These are phyloP conservation scores for Phaeosphaeria sp. DNA, from an alignment of 2,329 filamentous ascomycete species.

Conservation along the genomic window DNA sequence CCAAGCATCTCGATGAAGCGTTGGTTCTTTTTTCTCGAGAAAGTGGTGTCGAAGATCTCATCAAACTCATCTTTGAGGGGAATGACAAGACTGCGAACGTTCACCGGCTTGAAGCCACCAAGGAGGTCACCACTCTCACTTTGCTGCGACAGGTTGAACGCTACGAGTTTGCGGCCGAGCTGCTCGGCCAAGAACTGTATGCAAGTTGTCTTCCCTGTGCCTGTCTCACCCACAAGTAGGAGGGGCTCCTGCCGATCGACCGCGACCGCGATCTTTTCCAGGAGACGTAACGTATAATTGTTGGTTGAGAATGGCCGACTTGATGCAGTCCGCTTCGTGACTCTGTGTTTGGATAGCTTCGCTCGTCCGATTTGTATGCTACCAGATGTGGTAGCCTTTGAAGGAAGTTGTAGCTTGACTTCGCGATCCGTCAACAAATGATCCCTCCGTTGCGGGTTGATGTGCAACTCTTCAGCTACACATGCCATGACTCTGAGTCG, in stretches of 20 bases:
- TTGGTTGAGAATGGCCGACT: slow-evolving; percentile 82
- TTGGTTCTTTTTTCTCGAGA: slow-evolving; percentile 86
- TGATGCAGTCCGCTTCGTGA: slow-evolving; percentile 46
- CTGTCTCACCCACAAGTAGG: slow-evolving; percentile 95
- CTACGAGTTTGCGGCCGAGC: slow-evolving; percentile 84
- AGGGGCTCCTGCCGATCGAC: slow-evolving; percentile 87
- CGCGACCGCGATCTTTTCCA: slow-evolving; percentile 87
- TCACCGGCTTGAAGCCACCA: slow-evolving; percentile 96
- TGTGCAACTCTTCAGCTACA: slow-evolving; percentile 86
- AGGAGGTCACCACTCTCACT: slow-evolving; percentile 96
- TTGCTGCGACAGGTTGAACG: slow-evolving; percentile 96
- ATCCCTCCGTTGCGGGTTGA: slow-evolving; percentile 80
- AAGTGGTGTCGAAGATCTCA: slow-evolving; percentile 84
- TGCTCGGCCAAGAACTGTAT: slow-evolving; percentile 89
- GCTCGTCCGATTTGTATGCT: slow-evolving; percentile 49
- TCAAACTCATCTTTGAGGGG: slow-evolving; percentile 95
- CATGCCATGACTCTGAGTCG: slow-evolving; percentile 67
- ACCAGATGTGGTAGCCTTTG: slow-evolving; percentile 33
- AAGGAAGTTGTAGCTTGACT: slow-evolving; percentile 62
- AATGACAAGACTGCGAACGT: slow-evolving; percentile 83
- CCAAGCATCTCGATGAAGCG: slow-evolving; percentile 78
- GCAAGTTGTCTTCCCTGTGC: slow-evolving; percentile 96
- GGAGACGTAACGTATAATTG: slow-evolving; percentile 78
- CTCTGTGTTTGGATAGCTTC: slow-evolving; percentile 54
- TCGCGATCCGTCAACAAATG: slow-evolving; percentile 78